Conservation (phyloP, 2,329 filamentous ascomycete species). For the Rhinocladiella similis region DNA sequence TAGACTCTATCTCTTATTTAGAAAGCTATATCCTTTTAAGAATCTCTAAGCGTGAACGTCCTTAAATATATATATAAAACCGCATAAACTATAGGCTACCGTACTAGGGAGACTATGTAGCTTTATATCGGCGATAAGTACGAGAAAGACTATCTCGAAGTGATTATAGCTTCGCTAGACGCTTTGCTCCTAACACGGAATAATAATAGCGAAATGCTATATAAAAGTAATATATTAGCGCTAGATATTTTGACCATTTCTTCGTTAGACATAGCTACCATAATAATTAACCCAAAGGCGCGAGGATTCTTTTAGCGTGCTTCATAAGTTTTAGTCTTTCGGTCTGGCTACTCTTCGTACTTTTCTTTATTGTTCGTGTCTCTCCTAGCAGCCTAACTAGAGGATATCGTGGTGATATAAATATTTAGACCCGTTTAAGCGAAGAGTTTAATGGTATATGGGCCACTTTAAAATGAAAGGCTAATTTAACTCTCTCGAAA, state of each 20-base stretch:
- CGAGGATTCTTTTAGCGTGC: conserved; percentile 6
- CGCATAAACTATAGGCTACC: background rate
- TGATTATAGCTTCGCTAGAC: conserved; percentile 40
- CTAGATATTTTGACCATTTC: conserved; percentile 14
- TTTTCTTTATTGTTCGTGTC: too few species aligned
- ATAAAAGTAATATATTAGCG: background rate
- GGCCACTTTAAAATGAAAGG: too few species aligned
- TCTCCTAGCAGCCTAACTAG: too few species aligned
- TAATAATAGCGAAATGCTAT: background rate
- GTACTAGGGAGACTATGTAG: conserved; percentile 11
- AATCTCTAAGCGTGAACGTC: conserved; percentile 15
- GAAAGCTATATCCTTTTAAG: background rate
- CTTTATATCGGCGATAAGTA: conserved; percentile 49
- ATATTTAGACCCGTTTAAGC: too few species aligned
- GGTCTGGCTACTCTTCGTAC: too few species aligned
- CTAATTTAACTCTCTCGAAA: too few species aligned
- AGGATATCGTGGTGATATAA: too few species aligned
- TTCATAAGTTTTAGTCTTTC: too few species aligned
- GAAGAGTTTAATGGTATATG: too few species aligned
- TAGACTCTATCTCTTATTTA: conserved; percentile 7
- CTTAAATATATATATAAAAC: background rate
- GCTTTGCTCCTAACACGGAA: conserved; percentile 36
- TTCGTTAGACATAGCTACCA: conserved; percentile 16
- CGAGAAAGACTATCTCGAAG: conserved; percentile 42
- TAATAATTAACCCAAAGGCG: conserved; percentile 24